phyloP scores from a whole-genome alignment of 2,329 filamentous ascomycete species.

The Calonectria pauciramosa region DNA sequence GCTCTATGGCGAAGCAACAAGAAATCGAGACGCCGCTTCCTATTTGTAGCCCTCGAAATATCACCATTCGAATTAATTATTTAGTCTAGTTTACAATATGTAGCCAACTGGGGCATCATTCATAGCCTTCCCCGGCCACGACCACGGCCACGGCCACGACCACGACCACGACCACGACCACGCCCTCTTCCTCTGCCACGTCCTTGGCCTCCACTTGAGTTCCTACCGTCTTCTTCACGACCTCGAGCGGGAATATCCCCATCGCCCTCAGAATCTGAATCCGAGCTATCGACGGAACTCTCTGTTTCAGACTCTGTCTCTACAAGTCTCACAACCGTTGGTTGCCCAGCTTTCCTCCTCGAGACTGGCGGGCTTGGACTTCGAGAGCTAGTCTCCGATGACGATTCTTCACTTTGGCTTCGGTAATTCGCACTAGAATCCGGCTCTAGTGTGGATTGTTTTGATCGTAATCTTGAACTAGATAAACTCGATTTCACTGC shows the following conservation, averaged over 20 bases:
- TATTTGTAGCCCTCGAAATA: not conserved
- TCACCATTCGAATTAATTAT: not conserved
- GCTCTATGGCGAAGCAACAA: not conserved
- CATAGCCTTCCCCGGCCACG: constrained; percentile 1
- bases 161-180: not conserved
- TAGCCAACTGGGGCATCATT: not conserved
- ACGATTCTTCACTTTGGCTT: not conserved
- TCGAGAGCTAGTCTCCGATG: constrained; percentile 29
- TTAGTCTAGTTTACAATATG: not conserved
- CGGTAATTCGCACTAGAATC: constrained; percentile 8
- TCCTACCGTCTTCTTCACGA: not conserved
- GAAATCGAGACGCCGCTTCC: not conserved
- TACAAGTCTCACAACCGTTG: constrained; percentile 43
- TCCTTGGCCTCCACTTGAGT: constrained; percentile 29
- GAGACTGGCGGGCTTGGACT: constrained; percentile 30
- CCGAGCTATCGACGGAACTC: constrained; percentile 17
- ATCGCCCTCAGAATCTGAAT: constrained; percentile 37
- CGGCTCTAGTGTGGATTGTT: not conserved
- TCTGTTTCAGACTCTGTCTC: constrained; percentile 42
- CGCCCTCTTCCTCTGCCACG: constrained; percentile 33
- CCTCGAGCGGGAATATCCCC: constrained; percentile 44
- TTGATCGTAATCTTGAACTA: not conserved
- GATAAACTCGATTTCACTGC: not conserved
- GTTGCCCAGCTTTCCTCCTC: constrained; percentile 20
- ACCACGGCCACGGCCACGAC: not conserved